phyloP scores from a whole-genome alignment of 2,329 filamentous ascomycete species.

The Xylariaceae sp. region DNA sequence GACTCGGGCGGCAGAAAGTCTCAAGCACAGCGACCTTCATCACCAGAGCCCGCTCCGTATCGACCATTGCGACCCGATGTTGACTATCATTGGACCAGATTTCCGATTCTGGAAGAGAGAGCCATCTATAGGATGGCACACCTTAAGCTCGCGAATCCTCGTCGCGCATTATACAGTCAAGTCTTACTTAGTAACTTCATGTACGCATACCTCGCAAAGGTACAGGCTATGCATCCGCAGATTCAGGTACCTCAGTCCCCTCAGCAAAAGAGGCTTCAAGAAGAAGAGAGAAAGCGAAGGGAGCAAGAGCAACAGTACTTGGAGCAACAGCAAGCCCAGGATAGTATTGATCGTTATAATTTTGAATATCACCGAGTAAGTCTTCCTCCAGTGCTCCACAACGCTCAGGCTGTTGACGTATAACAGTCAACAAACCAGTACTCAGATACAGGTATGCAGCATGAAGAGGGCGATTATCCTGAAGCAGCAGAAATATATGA shows the following conservation, averaged over 20 bases:
- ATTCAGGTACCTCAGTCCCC: conserved; percentile 87
- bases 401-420: conserved; percentile 14
- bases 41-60: conserved; percentile 77
- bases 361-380: conserved; percentile 61
- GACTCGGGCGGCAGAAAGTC: conserved; percentile 77
- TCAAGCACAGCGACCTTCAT: conserved; percentile 72
- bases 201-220: conserved; percentile 98
- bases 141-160: conserved; percentile 97
- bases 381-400: conserved; percentile 11
- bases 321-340: conserved; percentile 51
- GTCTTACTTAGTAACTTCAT: conserved; percentile 98
- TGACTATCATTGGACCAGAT: conserved; percentile 95
- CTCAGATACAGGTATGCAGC: conserved; percentile 50
- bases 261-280: conserved; percentile 69
- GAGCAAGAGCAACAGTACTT: conserved; percentile 56
- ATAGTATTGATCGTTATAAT: conserved; percentile 56
- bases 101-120: conserved; percentile 92
- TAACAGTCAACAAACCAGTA: conserved; percentile 53
- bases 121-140: conserved; percentile 99
- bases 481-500: conserved; percentile 61
- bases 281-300: conserved; percentile 53
- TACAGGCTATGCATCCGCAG: conserved; percentile 97
- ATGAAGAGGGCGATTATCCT: conserved; percentile 54
- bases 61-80: conserved; percentile 81
- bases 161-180: conserved; percentile 89